Base-by-base conservation (phyloP, 208 protist species). In the Paratrypanosoma confusum region DNA sequence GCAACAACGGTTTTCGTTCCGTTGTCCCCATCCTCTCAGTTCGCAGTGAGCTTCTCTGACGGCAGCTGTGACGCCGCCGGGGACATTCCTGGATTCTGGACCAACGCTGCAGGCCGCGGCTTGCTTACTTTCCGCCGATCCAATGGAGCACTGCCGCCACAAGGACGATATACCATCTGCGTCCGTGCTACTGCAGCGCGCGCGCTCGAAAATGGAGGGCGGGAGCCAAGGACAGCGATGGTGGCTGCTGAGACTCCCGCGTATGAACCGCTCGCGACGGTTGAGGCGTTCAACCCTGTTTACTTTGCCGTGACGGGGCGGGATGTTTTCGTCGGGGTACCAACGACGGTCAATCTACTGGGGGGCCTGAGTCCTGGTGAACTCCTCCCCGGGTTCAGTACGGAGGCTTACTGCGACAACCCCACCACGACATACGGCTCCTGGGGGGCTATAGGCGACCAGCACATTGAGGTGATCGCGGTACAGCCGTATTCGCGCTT, bases 81-180 rank as follows among this genome's bases (percentile, higher is more conserved):
- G 21, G 51, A 47, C 4, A 32, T 71, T 22, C 65, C 68, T 20
- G 24, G 42, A 17, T 78, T 81, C 64, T 63, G 46, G 18, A 81
- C 71, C 25, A 46, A 81, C 48, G 43, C 25, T 17, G 54, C 71
- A 17, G 71, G 65, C 38, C 69, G 66, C 58, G 57, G 55, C 21
- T 45, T 34, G 16, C 27, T 81, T n/a, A 39, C 50, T n/a, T 56
- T 81, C 23, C 50, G 49, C 35, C 44, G n/a, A 14, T 27, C 33
- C 18, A 37, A 24, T 33, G 48, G 33, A 11, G 53, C 33, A 8
- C 47, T 61, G 8, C 50, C 66, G 27, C 27, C 50, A 16, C n/a
- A 55, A n/a, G 77, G 71, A 22, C 47, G 39, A 8, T 86, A 80
- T 63, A 75, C 65, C 23, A 14, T 86, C 20, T 86, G 77, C 46